A percentile compares a stretch with the other conserved stretches of the same genome.
These are phyloP conservation scores for Phytophthora sojae DNA, from an alignment of 352 stramenopile species.

Conservation along the genomic window DNA sequence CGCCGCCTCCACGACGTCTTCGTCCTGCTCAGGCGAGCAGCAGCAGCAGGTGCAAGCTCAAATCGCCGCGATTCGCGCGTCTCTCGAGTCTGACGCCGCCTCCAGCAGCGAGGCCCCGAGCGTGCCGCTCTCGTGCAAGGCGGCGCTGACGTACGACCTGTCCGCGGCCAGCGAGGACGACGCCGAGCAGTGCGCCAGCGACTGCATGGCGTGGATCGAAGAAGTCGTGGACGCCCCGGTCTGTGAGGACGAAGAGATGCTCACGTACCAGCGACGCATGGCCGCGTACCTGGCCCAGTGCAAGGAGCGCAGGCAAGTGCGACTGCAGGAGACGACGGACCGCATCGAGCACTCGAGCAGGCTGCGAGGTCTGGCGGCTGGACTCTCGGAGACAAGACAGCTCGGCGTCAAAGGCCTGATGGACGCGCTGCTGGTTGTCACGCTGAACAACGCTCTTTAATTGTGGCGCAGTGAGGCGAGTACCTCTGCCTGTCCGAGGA, in stretches of 20 bases:
- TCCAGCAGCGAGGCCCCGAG: slow-evolving; percentile 19
- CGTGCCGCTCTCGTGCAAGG: slow-evolving; percentile 22
- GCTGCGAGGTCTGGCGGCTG: slow-evolving; percentile 27
- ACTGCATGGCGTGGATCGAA: slow-evolving; percentile 33
- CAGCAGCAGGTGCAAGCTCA: slow-evolving; percentile 20
- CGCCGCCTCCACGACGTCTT: not conserved
- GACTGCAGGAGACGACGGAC: slow-evolving; percentile 11
- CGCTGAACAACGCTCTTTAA: slow-evolving; percentile 38
- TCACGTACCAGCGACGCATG: slow-evolving; percentile 33
- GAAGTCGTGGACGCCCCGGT: slow-evolving; percentile 18
- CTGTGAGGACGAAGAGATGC: slow-evolving; percentile 34
- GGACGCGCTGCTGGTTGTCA: slow-evolving; percentile 39
- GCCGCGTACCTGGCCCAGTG: slow-evolving; percentile 27
- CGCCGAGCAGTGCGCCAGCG: slow-evolving; percentile 12
- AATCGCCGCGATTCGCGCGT: slow-evolving; percentile 18
- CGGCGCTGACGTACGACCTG: slow-evolving; percentile 26
- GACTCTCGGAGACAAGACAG: slow-evolving; percentile 4
- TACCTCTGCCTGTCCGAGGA: too few species aligned
- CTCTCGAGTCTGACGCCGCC: slow-evolving; percentile 14
- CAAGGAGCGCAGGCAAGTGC: slow-evolving; percentile 22
- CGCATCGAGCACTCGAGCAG: slow-evolving; percentile 2
- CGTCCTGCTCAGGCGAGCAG: slow-evolving; percentile 18
- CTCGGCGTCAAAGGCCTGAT: slow-evolving; percentile 37
- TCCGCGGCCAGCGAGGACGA: slow-evolving; percentile 8
- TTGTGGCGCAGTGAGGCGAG: not conserved